These are phyloP conservation scores for Fraxinus sp. DNA, from an alignment of 305 asterid genomes.

Conservation along the genomic window DNA sequence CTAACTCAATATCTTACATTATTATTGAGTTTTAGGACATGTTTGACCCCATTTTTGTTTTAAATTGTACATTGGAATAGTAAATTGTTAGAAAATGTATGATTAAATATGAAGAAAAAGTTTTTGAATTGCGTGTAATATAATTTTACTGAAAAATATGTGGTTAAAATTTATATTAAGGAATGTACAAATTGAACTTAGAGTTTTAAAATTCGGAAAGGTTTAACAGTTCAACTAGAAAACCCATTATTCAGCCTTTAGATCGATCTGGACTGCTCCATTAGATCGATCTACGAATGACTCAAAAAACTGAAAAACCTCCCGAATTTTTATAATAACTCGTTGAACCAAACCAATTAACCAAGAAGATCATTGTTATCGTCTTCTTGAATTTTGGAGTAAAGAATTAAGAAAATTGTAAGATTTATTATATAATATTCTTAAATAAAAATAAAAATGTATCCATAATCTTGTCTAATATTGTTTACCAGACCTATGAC, in stretches of 20 bases:
- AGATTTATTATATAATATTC: background rate
- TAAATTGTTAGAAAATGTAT: no score
- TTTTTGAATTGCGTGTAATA: no score
- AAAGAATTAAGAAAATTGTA: no score
- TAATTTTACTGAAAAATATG: no score
- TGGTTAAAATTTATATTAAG: background rate
- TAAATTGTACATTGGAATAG: no score
- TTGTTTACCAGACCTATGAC: background rate
- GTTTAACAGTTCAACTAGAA: background rate
- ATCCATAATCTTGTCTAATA: background rate
- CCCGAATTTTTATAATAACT: no score
- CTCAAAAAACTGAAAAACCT: background rate
- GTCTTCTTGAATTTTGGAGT: background rate
- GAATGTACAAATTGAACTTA: background rate
- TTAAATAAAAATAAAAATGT: no score
- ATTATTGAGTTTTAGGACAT: no score
- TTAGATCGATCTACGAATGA: background rate
- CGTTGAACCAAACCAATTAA: background rate
- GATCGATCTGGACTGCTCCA: background rate
- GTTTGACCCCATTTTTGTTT: no score
- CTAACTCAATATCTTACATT: background rate
- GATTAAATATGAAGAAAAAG: no score
- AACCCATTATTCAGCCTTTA: background rate
- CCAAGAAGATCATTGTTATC: background rate
- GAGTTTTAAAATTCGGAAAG: no score